Base-by-base conservation (phyloP, 192 early-diverging fungal species). In the Chytriomyces confervae region DNA sequence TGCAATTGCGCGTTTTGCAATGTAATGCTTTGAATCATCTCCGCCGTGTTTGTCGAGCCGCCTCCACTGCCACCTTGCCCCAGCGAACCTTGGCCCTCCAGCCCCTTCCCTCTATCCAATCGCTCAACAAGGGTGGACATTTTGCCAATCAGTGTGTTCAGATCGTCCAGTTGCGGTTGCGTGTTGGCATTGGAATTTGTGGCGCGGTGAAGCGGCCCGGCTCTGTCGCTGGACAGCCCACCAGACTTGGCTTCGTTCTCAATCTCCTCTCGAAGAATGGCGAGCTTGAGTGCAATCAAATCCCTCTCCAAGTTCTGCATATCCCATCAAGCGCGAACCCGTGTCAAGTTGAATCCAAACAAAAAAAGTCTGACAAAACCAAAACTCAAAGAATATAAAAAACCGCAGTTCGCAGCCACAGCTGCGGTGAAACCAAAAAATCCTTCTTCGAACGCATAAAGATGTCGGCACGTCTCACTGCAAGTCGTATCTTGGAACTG, bases 1-100 rank as follows among this genome's bases (percentile, higher is more conserved):
- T 74, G 72, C 7, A 74, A 61, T 44, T 74, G 72, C 43, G 72
- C 72, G 72, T 74, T 74, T 74, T 74, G 72, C 9, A 74, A 44
- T 20, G 61, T 62, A 20, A 74, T 63, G 57, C 45, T 61, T 63
- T 74, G 72, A 18, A 74, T 61, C 72, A 74, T 61, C 16, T 74
- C 72, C 2, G 62, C 23, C 7, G 72, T 74, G 67, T 46, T 69
- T 69, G 67, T 57, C 53, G 53, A 20, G 0, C 36, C 36, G 36
- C 36, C 36, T 36, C 36, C 36, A 36, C 24, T 27, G 24, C 36
- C 36, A 36, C 36, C 36, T 36, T 36, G 36, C 36, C 36, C 36
- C 0, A 36, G 0, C 2, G 36, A 36, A 36, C 36, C 36, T 36
- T 36, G 36, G 0, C 36, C 36, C 36, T 36, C 36, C 36, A 36